These are phyloP conservation scores for Seiridium unicorne DNA, from an alignment of 2,329 filamentous ascomycete genomes.

Conservation along the genomic window DNA sequence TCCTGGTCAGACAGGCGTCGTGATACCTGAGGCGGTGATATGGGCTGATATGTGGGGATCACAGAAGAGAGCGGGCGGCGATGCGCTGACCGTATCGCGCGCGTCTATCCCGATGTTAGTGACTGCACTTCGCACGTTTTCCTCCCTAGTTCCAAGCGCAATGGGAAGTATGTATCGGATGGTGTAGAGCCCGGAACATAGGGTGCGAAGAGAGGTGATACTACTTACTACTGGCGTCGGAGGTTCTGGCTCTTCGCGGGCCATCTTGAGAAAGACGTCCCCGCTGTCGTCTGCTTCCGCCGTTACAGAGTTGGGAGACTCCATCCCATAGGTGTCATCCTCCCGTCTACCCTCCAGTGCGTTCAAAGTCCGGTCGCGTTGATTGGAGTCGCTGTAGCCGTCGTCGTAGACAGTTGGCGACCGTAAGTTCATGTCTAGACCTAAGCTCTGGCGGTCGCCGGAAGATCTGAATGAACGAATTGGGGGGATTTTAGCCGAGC, in stretches of 20 bases:
- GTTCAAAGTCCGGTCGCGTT: constrained; percentile 49
- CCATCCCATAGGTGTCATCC: constrained; percentile 35
- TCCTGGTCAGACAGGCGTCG: constrained; percentile 59
- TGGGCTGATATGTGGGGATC: constrained; percentile 43
- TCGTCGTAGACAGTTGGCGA: constrained; percentile 43
- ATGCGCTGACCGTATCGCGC: constrained; percentile 42
- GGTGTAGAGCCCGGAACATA: not conserved
- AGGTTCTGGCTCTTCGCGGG: constrained; percentile 43
- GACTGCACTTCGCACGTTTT: not conserved
- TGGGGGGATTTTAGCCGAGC: constrained; percentile 40
- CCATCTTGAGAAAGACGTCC: constrained; percentile 59
- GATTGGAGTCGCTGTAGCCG: constrained; percentile 38
- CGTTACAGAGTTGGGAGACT: constrained; percentile 38
- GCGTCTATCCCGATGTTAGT: constrained; percentile 36
- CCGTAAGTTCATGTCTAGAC: constrained; percentile 50
- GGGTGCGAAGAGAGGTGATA: not conserved
- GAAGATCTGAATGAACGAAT: constrained; percentile 58
- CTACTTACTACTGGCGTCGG: constrained; percentile 45
- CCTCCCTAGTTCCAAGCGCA: not conserved
- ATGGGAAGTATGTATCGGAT: not conserved
- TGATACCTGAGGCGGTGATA: constrained; percentile 48
- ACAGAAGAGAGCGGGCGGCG: constrained; percentile 54
- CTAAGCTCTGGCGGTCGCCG: constrained; percentile 53
- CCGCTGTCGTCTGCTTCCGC: constrained; percentile 52
- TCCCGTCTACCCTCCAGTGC: constrained; percentile 47